Base-by-base conservation (phyloP, 176 grass and related monocot genomes). In the Rhynchospora tenuis region DNA sequence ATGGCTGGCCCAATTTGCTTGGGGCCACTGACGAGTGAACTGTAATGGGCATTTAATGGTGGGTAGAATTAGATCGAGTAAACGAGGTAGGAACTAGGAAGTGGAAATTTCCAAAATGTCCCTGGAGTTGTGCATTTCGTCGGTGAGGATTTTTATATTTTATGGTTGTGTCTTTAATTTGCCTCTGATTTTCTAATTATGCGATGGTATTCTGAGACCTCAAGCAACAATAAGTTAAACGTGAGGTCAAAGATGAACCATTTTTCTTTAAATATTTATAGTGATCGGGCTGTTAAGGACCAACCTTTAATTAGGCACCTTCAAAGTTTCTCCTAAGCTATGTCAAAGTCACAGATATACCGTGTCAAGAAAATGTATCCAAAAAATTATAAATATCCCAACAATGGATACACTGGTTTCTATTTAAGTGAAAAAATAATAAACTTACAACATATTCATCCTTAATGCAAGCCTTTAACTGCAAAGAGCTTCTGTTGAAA, bases 191-290 rank as follows among this genome's bases (percentile, higher is more conserved):
- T 11, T 45, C 1, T 33, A 85, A 43, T 75, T 60, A 77, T 7
- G 26, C 47, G 81, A 84, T 93, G 71, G 73, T 75, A 75, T 65
- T 46, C 89, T 83, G 59, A 0, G 1, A 47, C 47, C 83, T 81
- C 89, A 91, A 87, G 89, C 84, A 89, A 93, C 55, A 57, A 28
- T 80, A 23, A 51, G 6, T 81, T 65, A 7, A 45, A 15, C 80
- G 90, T 74, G 51, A 62, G 51, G 83, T 57, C 57, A 63, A 23
- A 7, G 24, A 59, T 29, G 81, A 85, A 83, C 84, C 62, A 16
- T 73, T 73, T 44, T 26, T 73, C 48, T 82, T 52, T 59, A 51
- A 73, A 77, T 83, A 74, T 29, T 5, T 0, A 83, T 83, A 68
- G 64, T 29, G 73, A 33, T 58, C 51, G 56, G 44, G 15, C 56